Evolutionary conservation across 2,329 filamentous ascomycete species (phyloP), one percentile per base, ranked within the genome.

Genomic region (Furcasterigmium furcatum): DNA sequence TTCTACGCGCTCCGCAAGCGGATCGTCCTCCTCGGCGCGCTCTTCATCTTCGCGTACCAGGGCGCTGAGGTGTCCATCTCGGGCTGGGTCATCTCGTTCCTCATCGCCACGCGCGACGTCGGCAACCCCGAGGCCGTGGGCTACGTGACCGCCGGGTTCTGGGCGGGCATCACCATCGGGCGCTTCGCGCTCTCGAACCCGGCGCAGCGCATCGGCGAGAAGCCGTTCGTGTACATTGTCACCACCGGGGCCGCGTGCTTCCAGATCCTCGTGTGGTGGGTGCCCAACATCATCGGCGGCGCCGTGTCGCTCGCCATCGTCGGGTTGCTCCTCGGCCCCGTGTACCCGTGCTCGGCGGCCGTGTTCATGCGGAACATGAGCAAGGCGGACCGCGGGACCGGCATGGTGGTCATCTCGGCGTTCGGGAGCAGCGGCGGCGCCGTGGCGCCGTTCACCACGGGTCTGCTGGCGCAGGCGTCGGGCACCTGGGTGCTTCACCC

Each of bases 1-100:
- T 56, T 76, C 40, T 52, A 76, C 57, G 68, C 71, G 49, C 61
- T 77, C 60, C 66, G 70, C 64, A 57, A 73, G 68, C 61, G 79
- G 25, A 74, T 83, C 5, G 88, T 91, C 0, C 65, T 94, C 2
- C 73, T 94, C 0, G 87, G 88, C 4, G 85, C 88, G 0, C 63
- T 89, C 9, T 94, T 94, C 70, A 87, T 94, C 62, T 94, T 95
- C 62, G 81, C 84, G 21, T 95, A 95, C 63, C 88, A 94, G 64
- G 89, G 88, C 27, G 85, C 87, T 29, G 89, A 95, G 65, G 88
- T 95, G 14, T 84, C 84, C 13, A 88, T 92, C 52, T 88, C 85
- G 0, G 88, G 89, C 44, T 95, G 89, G 90, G 85, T 92, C 41
- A 90, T 92, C 50, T 90, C 86, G 3, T 95, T 91, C 68, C 71